Conservation (phyloP, 2,329 filamentous ascomycete genomes). For the Annulohypoxylon truncatum region DNA sequence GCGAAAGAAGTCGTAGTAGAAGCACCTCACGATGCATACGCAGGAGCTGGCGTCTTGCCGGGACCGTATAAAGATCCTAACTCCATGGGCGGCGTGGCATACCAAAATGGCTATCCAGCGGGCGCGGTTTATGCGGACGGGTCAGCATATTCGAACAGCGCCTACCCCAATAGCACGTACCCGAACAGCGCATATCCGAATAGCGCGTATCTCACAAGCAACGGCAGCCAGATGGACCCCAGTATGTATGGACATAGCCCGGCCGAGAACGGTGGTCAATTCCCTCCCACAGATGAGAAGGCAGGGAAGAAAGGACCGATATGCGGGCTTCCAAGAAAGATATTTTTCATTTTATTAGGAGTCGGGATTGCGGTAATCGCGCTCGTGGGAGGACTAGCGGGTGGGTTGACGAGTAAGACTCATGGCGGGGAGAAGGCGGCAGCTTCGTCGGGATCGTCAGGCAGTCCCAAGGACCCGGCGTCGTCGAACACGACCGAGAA, state of each 20-base stretch:
- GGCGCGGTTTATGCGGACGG: background rate
- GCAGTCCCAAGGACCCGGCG: constrained; percentile 1
- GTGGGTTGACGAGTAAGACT: constrained; percentile 28
- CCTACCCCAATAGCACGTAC: constrained; percentile 23
- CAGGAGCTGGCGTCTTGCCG: constrained; percentile 7
- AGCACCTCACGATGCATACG: constrained; percentile 13
- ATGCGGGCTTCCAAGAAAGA: constrained; percentile 37
- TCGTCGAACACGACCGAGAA: constrained; percentile 26
- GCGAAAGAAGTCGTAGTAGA: constrained; percentile 34
- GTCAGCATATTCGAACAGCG: constrained; percentile 15
- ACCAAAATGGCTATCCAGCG: constrained; percentile 6
- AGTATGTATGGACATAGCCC: constrained; percentile 18
- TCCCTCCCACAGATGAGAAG: constrained; percentile 23
- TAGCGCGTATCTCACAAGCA: constrained; percentile 21
- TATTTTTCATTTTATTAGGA: constrained; percentile 40
- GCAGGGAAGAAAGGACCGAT: constrained; percentile 30
- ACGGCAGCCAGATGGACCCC: constrained; percentile 24
- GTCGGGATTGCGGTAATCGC: constrained; percentile 29
- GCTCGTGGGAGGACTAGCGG: constrained; percentile 33
- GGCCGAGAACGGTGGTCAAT: constrained; percentile 12
- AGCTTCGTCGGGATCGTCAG: constrained; percentile 8
- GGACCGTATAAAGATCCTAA: constrained; percentile 31
- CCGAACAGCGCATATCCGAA: constrained; percentile 29
- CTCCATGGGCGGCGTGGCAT: constrained; percentile 7
- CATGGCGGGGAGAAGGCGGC: background rate